Evolutionary conservation across 495 filamentous ascomycete genomes (phyloP).

Genomic region (Xylaria sp.): DNA sequence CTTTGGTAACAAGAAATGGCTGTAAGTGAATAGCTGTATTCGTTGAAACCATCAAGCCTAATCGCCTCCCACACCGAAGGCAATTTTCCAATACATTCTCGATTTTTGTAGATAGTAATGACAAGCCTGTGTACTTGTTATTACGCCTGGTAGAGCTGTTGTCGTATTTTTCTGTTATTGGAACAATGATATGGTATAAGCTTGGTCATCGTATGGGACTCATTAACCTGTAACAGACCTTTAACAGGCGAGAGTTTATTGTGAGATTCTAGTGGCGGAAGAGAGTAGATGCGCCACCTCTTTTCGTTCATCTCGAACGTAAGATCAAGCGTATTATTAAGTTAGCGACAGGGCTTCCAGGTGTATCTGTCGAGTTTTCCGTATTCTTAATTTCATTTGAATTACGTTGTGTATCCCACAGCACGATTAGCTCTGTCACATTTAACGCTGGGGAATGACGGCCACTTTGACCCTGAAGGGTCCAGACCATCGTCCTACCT

Average conservation of each 20-base stretch:
- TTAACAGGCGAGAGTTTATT: neutral
- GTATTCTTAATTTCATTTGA: neutral
- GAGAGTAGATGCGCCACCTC: neutral
- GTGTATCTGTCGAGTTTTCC: neutral
- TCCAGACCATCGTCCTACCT: neutral
- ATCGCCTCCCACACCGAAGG: neutral
- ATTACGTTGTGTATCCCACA: too few species aligned
- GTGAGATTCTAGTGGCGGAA: neutral
- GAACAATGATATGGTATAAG: neutral
- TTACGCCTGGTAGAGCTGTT: neutral
- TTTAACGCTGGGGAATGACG: neutral
- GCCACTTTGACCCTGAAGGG: neutral
- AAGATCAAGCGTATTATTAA: neutral
- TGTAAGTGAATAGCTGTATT: neutral
- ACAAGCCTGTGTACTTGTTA: neutral
- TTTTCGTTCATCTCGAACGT: neutral
- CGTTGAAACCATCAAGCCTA: neutral
- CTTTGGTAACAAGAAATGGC: constrained; percentile 58
- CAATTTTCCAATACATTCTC: neutral
- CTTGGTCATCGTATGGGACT: neutral
- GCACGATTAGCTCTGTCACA: neutral
- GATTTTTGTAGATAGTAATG: neutral
- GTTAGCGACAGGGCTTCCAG: neutral
- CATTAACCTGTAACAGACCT: neutral
- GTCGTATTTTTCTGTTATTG: neutral